A percentile compares a stretch with the other conserved stretches of the same genome.
These are phyloP conservation scores for Diaporthe sp. DNA, from an alignment of 2,329 filamentous ascomycete genomes.

Conservation along the genomic window DNA sequence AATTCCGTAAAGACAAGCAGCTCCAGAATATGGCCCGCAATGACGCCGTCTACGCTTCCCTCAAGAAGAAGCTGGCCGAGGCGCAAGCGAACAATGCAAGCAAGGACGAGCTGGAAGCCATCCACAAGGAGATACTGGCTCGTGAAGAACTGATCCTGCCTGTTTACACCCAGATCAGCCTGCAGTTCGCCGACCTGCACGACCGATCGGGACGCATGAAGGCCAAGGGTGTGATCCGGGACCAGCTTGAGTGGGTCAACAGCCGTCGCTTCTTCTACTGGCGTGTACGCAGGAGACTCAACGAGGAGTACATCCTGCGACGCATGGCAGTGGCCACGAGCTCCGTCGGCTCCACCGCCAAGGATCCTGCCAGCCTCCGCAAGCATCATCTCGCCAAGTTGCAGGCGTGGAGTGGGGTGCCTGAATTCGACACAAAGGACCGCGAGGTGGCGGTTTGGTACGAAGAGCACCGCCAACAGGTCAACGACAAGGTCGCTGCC, in stretches of 20 bases:
- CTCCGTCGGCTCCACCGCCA: constrained; percentile 53
- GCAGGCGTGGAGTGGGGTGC: constrained; percentile 84
- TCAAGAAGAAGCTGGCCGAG: constrained; percentile 81
- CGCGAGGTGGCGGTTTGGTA: constrained; percentile 93
- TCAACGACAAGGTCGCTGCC: constrained; percentile 86
- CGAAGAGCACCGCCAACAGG: constrained; percentile 89
- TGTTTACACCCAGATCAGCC: constrained; percentile 93
- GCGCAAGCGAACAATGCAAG: constrained; percentile 72
- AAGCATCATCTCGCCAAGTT: constrained; percentile 80
- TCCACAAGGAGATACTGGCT: constrained; percentile 87
- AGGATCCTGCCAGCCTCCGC: constrained; percentile 67
- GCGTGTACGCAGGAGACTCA: constrained; percentile 95
- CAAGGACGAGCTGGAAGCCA: constrained; percentile 79
- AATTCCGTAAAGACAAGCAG: constrained; percentile 97
- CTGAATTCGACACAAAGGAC: constrained; percentile 84
- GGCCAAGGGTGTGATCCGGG: constrained; percentile 94
- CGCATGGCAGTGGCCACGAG: constrained; percentile 74
- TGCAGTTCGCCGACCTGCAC: constrained; percentile 97
- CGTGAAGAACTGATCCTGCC: constrained; percentile 92
- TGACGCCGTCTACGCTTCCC: constrained; percentile 84
- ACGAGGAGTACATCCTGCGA: constrained; percentile 97
- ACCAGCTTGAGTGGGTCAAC: constrained; percentile 86
- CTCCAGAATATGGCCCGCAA: constrained; percentile 97
- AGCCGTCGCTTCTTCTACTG: constrained; percentile 99
- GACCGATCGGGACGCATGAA: constrained; percentile 98